Conservation (phyloP, 768 basidiomycete species). For the Rhodotorula sphaerocarpa region DNA sequence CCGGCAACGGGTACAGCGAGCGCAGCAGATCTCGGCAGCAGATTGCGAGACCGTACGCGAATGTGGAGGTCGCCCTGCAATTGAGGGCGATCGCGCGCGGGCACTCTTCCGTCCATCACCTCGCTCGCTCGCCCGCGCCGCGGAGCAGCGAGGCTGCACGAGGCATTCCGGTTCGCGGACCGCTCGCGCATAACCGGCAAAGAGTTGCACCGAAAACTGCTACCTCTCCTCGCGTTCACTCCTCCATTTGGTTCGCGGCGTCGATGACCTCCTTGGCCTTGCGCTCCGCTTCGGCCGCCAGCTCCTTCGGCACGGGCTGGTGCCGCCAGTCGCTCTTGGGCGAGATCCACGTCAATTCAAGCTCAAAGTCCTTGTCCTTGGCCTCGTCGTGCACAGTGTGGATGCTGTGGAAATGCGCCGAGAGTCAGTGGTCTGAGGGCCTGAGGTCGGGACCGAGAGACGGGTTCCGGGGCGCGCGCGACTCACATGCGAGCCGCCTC, state of each 20-base stretch:
- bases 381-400: conserved; percentile 95
- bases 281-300: conserved; percentile 73
- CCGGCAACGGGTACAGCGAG: too few relatives aligned
- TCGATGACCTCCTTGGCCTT: conserved; percentile 73
- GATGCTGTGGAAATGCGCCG: conserved; percentile 54
- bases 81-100: too few relatives aligned
- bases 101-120: too few relatives aligned
- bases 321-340: conserved; percentile 72
- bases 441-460: background rate
- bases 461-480: too few relatives aligned
- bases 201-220: background rate
- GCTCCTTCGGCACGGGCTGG: conserved; percentile 71
- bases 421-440: conserved; percentile 5
- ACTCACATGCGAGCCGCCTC: conserved; percentile 88
- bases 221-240: conserved; percentile 12
- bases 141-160: too few relatives aligned
- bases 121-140: too few relatives aligned
- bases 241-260: conserved; percentile 39
- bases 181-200: too few relatives aligned
- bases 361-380: conserved; percentile 96
- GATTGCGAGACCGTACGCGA: too few relatives aligned
- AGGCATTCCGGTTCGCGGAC: too few relatives aligned
- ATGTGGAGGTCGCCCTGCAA: too few relatives aligned
- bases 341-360: conserved; percentile 95
- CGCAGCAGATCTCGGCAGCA: too few relatives aligned